Evolutionary conservation across 2,329 filamentous ascomycete genomes (phyloP), one percentile per base, ranked within the genome.

Genomic region (Penicillium freii): DNA sequence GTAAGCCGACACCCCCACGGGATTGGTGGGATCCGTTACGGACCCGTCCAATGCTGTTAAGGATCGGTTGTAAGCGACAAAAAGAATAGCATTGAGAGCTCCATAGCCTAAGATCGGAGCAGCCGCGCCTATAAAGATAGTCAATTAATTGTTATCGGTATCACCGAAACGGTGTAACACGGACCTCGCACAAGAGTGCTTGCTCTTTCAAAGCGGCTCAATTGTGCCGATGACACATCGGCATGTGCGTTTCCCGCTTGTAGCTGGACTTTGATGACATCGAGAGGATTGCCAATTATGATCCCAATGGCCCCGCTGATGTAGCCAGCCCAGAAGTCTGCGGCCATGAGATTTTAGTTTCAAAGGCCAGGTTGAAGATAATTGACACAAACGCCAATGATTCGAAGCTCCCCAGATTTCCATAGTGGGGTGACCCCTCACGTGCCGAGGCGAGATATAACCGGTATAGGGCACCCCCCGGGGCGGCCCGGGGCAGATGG

Each of bases 251-350:
- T 59, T 23, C 82, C 81, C 36, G 90, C 88, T 80, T 97, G 93
- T 2, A 95, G 79, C 40, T 87, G 88, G 52, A 92, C 90, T 75
- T 93, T 92, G 67, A 92, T 74, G 21, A 92, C 76, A 71, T 92
- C 89, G 5, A 97, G 80, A 3, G 92, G 91, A 68, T 96, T 96
- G 61, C 93, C 92, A 59, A 96, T 88, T 47, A 96, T 78, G 67
- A 97, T 97, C 45, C 91, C 90, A 48, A 88, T 81, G 56, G 89
- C 91, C 52, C 93, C 93, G 70, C 89, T 93, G 60, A 94, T 77
- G 75, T 96, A 97, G 69, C 92, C 92, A 57, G 92, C 90, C 90
- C 90, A 96, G 75, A 97, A 97, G 72, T 96, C 92, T 65, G 91
- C 85, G 50, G 90, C 90, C 90, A 94, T 93, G 50, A 38, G 44